Conservation (phyloP, 208 protist genomes). For the Naegleria fowleri region DNA sequence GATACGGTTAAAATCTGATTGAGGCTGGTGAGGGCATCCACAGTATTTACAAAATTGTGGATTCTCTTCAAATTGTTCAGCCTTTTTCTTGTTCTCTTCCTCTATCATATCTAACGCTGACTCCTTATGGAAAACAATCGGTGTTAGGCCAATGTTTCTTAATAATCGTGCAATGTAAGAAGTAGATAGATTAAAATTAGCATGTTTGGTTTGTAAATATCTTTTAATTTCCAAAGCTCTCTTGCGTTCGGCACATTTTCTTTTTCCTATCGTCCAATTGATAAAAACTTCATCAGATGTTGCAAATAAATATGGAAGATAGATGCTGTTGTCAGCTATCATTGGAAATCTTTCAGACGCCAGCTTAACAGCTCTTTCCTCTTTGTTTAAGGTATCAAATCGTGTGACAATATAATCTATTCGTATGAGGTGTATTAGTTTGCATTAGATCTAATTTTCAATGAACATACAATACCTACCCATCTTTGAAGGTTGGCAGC, state of each 20-base stretch:
- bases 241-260: not conserved
- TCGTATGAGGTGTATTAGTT: not conserved
- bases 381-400: not conserved
- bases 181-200: not conserved
- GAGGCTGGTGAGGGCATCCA: not conserved
- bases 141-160: not conserved
- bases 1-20: not conserved
- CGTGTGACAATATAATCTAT: not conserved
- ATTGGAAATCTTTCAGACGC: not conserved
- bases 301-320: not conserved
- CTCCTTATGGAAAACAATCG: not conserved
- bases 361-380: not conserved
- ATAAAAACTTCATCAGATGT: not conserved
- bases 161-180: not conserved
- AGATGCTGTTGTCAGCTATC: not conserved
- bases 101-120: not conserved
- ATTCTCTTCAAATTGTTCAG: not conserved
- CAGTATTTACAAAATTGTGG: conserved; percentile 6
- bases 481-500: not conserved
- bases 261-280: not conserved
- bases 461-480: not conserved
- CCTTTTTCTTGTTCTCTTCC: not conserved
- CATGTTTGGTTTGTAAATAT: not conserved
- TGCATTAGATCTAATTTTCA: too few species aligned
- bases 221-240: not conserved